Conservation (phyloP, 208 protist genomes). For the Trypanosoma scelopori region DNA sequence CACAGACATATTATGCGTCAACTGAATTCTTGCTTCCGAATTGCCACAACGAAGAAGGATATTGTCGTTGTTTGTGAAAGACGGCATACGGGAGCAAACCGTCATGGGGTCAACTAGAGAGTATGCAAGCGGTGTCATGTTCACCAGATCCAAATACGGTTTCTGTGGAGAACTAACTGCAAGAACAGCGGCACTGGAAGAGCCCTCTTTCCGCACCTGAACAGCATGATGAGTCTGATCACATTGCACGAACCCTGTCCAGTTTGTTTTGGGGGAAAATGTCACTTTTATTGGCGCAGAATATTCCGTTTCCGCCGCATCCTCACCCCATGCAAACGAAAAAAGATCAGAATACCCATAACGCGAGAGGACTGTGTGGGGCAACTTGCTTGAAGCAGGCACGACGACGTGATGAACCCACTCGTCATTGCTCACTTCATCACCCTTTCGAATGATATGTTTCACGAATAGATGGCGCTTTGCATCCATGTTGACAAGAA, state of each 20-base stretch:
- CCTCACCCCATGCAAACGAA: conserved; percentile 34
- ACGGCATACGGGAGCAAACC: conserved; percentile 10
- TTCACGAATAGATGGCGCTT: conserved; percentile 14
- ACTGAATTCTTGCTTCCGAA: conserved; percentile 26
- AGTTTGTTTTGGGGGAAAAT: conserved; percentile 34
- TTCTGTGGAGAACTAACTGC: conserved; percentile 36
- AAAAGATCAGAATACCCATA: conserved; percentile 46
- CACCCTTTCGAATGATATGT: conserved; percentile 6
- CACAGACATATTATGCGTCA: background rate
- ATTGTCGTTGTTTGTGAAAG: conserved; percentile 23
- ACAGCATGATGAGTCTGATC: conserved; percentile 27
- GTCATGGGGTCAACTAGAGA: conserved; percentile 31
- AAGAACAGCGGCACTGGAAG: conserved; percentile 48
- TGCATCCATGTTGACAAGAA: conserved; percentile 20
- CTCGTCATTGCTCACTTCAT: background rate
- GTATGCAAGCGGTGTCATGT: conserved; percentile 39
- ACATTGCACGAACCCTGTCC: conserved; percentile 48
- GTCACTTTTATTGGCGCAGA: conserved; percentile 28
- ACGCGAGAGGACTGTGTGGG: conserved; percentile 23
- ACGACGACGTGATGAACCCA: conserved; percentile 10
- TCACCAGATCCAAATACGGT: conserved; percentile 53
- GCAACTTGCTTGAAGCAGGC: conserved; percentile 13
- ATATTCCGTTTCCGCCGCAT: background rate
- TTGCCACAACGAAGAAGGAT: conserved; percentile 28
- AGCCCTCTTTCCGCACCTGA: conserved; percentile 32